Evolutionary conservation across 768 basidiomycete species (phyloP).

Genomic region (Stropharia rugosoannulata): DNA sequence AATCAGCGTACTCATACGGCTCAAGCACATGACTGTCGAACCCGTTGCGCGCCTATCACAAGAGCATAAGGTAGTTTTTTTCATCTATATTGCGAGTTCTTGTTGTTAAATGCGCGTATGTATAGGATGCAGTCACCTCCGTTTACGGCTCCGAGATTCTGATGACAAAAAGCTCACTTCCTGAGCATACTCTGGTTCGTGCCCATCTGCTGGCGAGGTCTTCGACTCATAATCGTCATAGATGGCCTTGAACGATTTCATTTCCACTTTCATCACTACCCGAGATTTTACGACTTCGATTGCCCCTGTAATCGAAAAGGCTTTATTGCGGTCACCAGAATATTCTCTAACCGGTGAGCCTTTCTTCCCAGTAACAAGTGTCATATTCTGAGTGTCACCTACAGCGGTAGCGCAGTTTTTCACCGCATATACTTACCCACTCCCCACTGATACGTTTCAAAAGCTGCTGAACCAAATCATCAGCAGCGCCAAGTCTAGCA

Average conservation of each 20-base stretch:
- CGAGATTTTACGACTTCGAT: constrained; percentile 53
- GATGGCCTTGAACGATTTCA: constrained; percentile 62
- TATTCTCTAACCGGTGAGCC: constrained; percentile 60
- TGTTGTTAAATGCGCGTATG: neutral
- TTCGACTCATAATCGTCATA: constrained; percentile 21
- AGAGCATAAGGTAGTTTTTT: constrained; percentile 42
- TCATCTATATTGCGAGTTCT: neutral
- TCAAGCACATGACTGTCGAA: constrained; percentile 54
- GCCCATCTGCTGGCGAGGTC: too few relatives aligned
- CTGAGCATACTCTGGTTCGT: constrained; percentile 59
- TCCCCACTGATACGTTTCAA: constrained; percentile 48
- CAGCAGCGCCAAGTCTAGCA: constrained; percentile 74
- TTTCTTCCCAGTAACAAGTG: constrained; percentile 1
- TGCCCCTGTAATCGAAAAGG: constrained; percentile 77
- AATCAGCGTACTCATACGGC: constrained; percentile 66
- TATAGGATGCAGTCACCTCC: constrained; percentile 54
- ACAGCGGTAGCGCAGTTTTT: constrained; percentile 62
- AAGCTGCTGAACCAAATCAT: constrained; percentile 58
- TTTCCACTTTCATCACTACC: constrained; percentile 46
- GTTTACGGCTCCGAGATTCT: constrained; percentile 63
- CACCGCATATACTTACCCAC: constrained; percentile 45
- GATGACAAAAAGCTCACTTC: constrained; percentile 63
- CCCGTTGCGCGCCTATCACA: constrained; percentile 40
- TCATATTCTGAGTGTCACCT: neutral
- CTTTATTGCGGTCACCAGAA: constrained; percentile 81